Evolutionary conservation across 2,329 filamentous ascomycete species (phyloP), one percentile per base, ranked within the genome.

Genomic region (Aspergillus brunneoviolaceus): DNA sequence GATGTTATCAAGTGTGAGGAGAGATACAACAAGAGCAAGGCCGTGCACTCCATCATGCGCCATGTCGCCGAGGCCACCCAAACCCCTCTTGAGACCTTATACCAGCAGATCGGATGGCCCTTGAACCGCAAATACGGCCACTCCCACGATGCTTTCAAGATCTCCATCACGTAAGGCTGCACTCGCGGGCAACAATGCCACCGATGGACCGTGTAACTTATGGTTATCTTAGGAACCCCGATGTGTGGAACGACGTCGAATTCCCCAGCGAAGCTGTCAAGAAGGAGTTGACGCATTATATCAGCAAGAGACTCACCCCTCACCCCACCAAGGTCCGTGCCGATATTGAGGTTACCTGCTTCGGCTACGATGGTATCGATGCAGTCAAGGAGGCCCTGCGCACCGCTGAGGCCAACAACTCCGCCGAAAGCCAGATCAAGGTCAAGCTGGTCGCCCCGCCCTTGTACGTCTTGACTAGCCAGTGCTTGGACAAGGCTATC

Each of bases 1-100:
- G 95, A 99, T 82, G 95, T 98, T 65, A 85, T 96, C 70, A 97
- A 97, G 82, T 99, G 96, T 77, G 95, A 99, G 77, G 95, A 99
- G 83, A 88, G 95, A 70, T 99, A 97, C 85, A 99, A 99, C 87
- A 99, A 99, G 88, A 91, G 92, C 83, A 99, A 99, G 84, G 96
- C 96, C 84, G 95, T 98, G 47, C 95, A 99, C 80, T 96, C 92
- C 57, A 97, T 99, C 79, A 94, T 99, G 91, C 89, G 94, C 77
- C 95, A 99, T 78, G 95, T 99, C 64, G 94, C 95, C 68, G 93
- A 99, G 82, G 97, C 97, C 85, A 96, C 92, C 49, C 88, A 90
- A 74, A 90, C 88, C 31, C 93, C 94, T n/a, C 96, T 99, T 73
- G 92, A 98, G 83, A 85, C 88, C 55, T 86, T 99, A 60, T 99